Evolutionary conservation across 2,329 filamentous ascomycete species (phyloP), one percentile per base, ranked within the genome.

Genomic region (Cercospora berteroae): DNA sequence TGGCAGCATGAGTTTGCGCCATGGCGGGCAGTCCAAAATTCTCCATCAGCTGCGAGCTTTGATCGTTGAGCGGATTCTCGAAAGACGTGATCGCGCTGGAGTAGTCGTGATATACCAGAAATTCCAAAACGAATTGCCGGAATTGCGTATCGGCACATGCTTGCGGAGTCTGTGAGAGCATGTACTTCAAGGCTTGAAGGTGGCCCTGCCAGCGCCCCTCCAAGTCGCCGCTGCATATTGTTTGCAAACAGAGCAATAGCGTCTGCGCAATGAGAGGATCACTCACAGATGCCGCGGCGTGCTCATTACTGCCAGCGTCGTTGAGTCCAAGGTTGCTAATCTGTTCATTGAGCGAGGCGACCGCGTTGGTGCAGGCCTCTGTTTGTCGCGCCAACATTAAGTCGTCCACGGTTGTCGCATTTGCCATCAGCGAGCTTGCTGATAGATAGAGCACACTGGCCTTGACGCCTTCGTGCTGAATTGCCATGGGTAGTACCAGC

Each of bases 381-480:
- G 83, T 79, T 70, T 87, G 86, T 52, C 87, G 81, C 65, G 86
- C 81, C 65, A 83, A 82, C 71, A 85, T 82, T 33, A 81, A 81
- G 3, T 18, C 12, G 36, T 58, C 23, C 16, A 20, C 25, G 3
- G 56, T 42, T 9, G 42, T 44, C 9, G 18, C 82, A 13, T 83
- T 77, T 8, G 82, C 83, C n/a, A 83, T 83, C 62, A 88, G 78
- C 74, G 96, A 93, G 68, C 89, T 93, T 72, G 91, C 91, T 42
- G 93, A 91, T 8, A 97, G 84, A 55, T 91, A 93, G 63, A 97
- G 85, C 60, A 97, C 88, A 10, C 93, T 95, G 77, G 97, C 93
- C 93, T 97, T 96, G 62, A 97, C 83, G 12, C 92, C 92, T 69
- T 88, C 85, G 76, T 96, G 90, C 68, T 89, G 85, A 50, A 91